Evolutionary conservation across 768 basidiomycete genomes (phyloP).

Genomic region (Hydnomerulius pinastri): DNA sequence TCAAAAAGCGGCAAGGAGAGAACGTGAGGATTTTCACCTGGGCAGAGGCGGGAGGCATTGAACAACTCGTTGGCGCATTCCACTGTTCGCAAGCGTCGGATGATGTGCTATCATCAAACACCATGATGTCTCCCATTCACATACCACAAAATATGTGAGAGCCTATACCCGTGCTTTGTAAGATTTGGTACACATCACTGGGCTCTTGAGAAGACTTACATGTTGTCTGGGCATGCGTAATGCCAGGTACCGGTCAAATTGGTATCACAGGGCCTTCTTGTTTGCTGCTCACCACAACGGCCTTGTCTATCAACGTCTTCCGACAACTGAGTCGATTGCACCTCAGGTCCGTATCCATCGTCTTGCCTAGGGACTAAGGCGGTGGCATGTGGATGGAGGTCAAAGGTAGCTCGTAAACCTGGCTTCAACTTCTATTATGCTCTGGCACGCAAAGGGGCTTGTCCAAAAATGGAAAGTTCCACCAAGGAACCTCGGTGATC

Average conservation of each 20-base stretch:
- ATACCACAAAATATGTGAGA: slow-evolving; percentile 86
- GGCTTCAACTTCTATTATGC: too few relatives aligned
- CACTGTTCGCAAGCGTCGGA: slow-evolving; percentile 42
- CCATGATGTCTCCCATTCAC: slow-evolving; percentile 4
- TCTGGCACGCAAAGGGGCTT: too few relatives aligned
- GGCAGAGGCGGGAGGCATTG: slow-evolving; percentile 74
- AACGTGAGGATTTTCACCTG: slow-evolving; percentile 46
- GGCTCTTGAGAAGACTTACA: slow-evolving; percentile 38
- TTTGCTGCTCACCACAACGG: slow-evolving; percentile 70
- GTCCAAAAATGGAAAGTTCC: not conserved
- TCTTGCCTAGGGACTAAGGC: not conserved
- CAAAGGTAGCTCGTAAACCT: too few relatives aligned
- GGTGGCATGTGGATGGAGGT: too few relatives aligned
- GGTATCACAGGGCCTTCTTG: not conserved
- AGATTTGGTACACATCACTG: not conserved
- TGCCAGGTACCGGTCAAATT: slow-evolving; percentile 14
- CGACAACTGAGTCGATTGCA: slow-evolving; percentile 83
- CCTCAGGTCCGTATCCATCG: slow-evolving; percentile 75
- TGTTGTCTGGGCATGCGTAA: slow-evolving; percentile 44
- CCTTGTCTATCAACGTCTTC: slow-evolving; percentile 67
- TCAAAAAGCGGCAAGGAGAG: slow-evolving; percentile 3
- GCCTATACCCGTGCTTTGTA: slow-evolving; percentile 42
- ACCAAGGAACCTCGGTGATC: too few relatives aligned
- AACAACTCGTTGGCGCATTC: slow-evolving; percentile 87
- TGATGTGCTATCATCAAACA: not conserved